Percentiles rank a stretch among this genome's conserved stretches.
Conservation (phyloP, 352 stramenopile species). For the Globisporangium recalcitrans region DNA sequence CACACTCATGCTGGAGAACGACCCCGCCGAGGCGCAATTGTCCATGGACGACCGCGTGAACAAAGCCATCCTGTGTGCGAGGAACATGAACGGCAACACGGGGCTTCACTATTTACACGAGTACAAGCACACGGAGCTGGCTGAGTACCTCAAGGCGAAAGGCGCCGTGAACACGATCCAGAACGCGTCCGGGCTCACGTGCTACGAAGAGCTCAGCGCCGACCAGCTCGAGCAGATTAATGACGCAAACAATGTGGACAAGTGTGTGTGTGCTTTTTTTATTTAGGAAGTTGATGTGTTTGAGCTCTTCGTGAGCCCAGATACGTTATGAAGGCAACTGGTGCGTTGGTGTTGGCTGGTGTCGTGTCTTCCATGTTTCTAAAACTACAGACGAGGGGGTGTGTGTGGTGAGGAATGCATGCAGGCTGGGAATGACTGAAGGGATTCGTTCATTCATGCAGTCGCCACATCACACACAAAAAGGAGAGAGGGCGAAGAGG, state of each 20-base stretch:
- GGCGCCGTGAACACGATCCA: conserved; percentile 89
- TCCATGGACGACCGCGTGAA: conserved; percentile 42
- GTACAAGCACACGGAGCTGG: conserved; percentile 89
- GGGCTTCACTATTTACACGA: conserved; percentile 94
- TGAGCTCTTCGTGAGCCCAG: background rate
- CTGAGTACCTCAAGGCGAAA: conserved; percentile 93
- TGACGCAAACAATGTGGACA: background rate
- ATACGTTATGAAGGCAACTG: conserved; percentile 6
- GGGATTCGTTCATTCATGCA: background rate
- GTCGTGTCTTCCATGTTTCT: conserved; percentile 4
- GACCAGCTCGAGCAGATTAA: conserved; percentile 32
- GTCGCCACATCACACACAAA: background rate
- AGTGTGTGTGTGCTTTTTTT: conserved; percentile 1
- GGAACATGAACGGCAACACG: conserved; percentile 92
- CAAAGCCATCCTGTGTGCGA: conserved; percentile 55
- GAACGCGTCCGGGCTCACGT: conserved; percentile 90
- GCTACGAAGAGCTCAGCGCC: conserved; percentile 90
- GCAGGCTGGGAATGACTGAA: background rate
- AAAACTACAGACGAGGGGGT: conserved; percentile 19
- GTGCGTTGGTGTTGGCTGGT: too few relatives aligned
- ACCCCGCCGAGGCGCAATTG: conserved; percentile 27
- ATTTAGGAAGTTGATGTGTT: conserved; percentile 1
- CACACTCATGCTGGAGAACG: conserved; percentile 43
- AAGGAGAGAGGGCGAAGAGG: background rate
- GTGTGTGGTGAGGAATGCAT: too few relatives aligned